A percentile compares a stretch with the other conserved stretches of the same genome.
phyloP scores from a whole-genome alignment of 805 yeast genomes.

The Ogataea ganodermae region DNA sequence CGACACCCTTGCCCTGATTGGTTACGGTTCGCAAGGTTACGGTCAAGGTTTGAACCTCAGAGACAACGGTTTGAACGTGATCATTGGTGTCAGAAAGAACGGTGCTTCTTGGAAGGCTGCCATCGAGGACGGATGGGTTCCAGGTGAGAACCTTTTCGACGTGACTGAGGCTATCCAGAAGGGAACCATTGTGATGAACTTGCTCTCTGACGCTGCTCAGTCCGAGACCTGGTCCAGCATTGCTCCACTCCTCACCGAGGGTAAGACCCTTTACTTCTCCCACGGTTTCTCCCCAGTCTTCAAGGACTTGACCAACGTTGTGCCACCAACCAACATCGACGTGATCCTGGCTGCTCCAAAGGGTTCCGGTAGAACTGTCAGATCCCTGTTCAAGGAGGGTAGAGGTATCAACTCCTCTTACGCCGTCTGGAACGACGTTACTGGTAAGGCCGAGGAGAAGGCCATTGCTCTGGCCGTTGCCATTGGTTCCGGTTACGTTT shows the following conservation, averaged over 20 bases:
- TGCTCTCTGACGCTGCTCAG: conserved; percentile 99
- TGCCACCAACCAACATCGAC: conserved; percentile 91
- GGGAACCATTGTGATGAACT: conserved; percentile 97
- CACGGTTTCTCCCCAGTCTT: conserved; percentile 99
- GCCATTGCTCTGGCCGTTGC: conserved; percentile 98
- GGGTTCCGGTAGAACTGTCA: conserved; percentile 99
- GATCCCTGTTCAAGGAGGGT: conserved; percentile 99
- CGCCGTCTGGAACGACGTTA: conserved; percentile 99
- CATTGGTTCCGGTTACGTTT: conserved; percentile 99
- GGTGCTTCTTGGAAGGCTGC: conserved; percentile 99
- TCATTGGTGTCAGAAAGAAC: conserved; percentile 96
- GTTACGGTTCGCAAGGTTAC: conserved; percentile 99
- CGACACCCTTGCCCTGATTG: conserved; percentile 96
- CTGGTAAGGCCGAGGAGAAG: conserved; percentile 99
- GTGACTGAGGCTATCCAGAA: conserved; percentile 88
- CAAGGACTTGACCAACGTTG: conserved; percentile 96
- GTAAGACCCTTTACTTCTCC: conserved; percentile 97
- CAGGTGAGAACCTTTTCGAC: conserved; percentile 96
- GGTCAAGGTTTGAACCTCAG: conserved; percentile 99
- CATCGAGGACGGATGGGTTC: conserved; percentile 99
- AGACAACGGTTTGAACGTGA: conserved; percentile 97
- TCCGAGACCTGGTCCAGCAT: conserved; percentile 93
- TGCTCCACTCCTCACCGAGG: conserved; percentile 92
- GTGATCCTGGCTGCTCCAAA: conserved; percentile 99
- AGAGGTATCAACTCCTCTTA: conserved; percentile 99